Percentiles rank a stretch among this genome's conserved stretches.
phyloP scores from a whole-genome alignment of 306 rosid genomes.

The Argentina anserina region DNA sequence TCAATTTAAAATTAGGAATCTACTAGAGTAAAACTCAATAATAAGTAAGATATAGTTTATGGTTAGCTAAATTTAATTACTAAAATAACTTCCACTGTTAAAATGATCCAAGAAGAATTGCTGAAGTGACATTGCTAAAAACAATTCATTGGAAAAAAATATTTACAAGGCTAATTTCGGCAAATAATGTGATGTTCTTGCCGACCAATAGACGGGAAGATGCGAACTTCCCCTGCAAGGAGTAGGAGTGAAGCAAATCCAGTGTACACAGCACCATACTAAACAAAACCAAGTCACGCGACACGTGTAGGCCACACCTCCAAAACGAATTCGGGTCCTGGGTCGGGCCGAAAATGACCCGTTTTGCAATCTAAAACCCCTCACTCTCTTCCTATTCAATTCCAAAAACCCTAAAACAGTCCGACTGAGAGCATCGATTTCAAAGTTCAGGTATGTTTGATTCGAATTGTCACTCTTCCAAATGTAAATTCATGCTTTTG shows the following conservation, averaged over 20 bases:
- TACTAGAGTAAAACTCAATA: too few species aligned
- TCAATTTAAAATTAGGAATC: too few species aligned
- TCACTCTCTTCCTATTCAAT: not conserved
- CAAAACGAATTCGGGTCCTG: not conserved
- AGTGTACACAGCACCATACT: not conserved
- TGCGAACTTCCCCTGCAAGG: constrained; percentile 1
- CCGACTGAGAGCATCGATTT: not conserved
- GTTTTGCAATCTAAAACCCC: not conserved
- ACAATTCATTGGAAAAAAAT: too few species aligned
- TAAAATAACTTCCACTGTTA: too few species aligned
- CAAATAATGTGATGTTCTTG: too few species aligned
- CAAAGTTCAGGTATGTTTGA: not conserved
- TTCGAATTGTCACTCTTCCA: not conserved
- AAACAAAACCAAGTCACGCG: not conserved
- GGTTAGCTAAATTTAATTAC: too few species aligned
- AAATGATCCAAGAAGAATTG: too few species aligned
- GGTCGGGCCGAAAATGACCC: not conserved
- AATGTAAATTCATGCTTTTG: not conserved
- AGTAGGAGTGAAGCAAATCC: not conserved
- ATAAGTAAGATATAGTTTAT: too few species aligned
- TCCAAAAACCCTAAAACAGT: not conserved
- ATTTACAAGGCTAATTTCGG: too few species aligned
- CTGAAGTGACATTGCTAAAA: too few species aligned
- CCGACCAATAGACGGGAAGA: too few species aligned
- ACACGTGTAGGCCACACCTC: not conserved